These are phyloP conservation scores for Hypholoma fasciculare DNA, from an alignment of 768 basidiomycete genomes.

Conservation along the genomic window DNA sequence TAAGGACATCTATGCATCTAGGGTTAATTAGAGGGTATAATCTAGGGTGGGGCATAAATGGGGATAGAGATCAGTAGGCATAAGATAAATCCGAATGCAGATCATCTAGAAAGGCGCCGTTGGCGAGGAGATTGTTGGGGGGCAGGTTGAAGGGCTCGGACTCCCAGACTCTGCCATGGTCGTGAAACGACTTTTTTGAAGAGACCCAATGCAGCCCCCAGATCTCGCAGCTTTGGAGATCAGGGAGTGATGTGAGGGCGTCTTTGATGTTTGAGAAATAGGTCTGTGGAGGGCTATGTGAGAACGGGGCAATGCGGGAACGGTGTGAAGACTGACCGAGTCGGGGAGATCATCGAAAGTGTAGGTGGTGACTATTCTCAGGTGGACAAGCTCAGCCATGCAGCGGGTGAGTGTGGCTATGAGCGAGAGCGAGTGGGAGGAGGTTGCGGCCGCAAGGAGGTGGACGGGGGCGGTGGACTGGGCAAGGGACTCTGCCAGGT, in stretches of 20 bases:
- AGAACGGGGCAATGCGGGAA: slow-evolving; percentile 19
- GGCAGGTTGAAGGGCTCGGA: slow-evolving; percentile 41
- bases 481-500: slow-evolving; percentile 52
- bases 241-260: slow-evolving; percentile 56
- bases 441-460: slow-evolving; percentile 61
- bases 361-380: slow-evolving; percentile 64
- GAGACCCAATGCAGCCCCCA: slow-evolving; percentile 77
- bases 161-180: slow-evolving; percentile 52
- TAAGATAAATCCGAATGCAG: slow-evolving; percentile 31
- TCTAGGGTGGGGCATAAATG: slow-evolving; percentile 2
- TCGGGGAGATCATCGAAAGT: slow-evolving; percentile 50
- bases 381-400: slow-evolving; percentile 62
- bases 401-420: slow-evolving; percentile 54
- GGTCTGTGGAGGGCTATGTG: slow-evolving; percentile 36
- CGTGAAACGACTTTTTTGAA: slow-evolving; percentile 41
- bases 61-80: slow-evolving; percentile 24
- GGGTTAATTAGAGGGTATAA: slow-evolving; percentile 1
- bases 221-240: slow-evolving; percentile 68
- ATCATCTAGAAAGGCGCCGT: slow-evolving; percentile 31
- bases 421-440: slow-evolving; percentile 55
- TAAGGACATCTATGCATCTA: slow-evolving; percentile 8
- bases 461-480: slow-evolving; percentile 49
- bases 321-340: slow-evolving; percentile 40
- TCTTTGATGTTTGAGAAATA: slow-evolving; percentile 64
- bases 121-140: slow-evolving; percentile 22